phyloP scores from a whole-genome alignment of 257 asterid species.

The Solanum lycopersicoides region DNA sequence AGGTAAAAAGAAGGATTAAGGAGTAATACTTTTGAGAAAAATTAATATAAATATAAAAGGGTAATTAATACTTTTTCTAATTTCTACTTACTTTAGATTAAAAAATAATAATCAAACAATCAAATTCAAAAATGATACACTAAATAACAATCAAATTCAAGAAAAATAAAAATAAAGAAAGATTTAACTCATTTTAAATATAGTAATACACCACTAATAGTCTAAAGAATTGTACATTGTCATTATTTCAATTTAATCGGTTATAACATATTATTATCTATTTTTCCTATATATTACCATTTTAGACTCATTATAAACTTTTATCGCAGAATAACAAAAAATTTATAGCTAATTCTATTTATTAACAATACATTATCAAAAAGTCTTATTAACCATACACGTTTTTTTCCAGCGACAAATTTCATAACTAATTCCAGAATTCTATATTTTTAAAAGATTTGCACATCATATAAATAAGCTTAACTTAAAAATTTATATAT shows the following conservation, averaged over 20 bases:
- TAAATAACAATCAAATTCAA: not conserved
- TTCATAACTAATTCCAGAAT: too few relatives aligned
- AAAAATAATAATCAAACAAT: not conserved
- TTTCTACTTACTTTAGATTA: not conserved
- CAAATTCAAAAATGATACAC: not conserved
- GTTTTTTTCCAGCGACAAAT: too few relatives aligned
- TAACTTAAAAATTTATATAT: not conserved
- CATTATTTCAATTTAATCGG: too few relatives aligned
- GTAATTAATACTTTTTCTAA: not conserved
- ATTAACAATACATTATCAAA: too few relatives aligned
- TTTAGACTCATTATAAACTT: not conserved
- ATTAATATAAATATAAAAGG: not conserved
- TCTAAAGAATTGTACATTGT: too few relatives aligned
- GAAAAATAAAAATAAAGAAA: too few relatives aligned
- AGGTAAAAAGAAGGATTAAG: not conserved
- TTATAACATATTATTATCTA: too few relatives aligned
- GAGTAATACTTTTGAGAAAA: not conserved
- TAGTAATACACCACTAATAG: not conserved
- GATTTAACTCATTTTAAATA: not conserved
- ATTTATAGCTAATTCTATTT: not conserved
- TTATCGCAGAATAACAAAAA: too few relatives aligned
- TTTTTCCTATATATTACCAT: not conserved
- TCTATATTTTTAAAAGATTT: too few relatives aligned
- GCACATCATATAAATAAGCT: not conserved
- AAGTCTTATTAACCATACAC: not conserved